A percentile compares a stretch with the other conserved stretches of the same genome.
phyloP scores from a whole-genome alignment of 2,329 filamentous ascomycete genomes.

The Paecilomyces niveus region DNA sequence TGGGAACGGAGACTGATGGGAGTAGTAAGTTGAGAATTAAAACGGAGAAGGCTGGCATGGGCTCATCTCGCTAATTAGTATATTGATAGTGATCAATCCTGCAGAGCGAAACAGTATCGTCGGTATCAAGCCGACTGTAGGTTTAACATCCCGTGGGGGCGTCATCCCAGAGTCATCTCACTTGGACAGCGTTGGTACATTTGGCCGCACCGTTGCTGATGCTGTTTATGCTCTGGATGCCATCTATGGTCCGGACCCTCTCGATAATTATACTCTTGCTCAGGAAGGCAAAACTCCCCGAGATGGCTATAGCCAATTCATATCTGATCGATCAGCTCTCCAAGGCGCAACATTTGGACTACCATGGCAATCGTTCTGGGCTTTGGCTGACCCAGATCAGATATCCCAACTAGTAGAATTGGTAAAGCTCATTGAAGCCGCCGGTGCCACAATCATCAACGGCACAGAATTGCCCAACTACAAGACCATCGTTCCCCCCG shows the following conservation, averaged over 20 bases:
- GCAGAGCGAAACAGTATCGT: slow-evolving; percentile 63
- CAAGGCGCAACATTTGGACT: slow-evolving; percentile 60
- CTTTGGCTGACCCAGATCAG: slow-evolving; percentile 51
- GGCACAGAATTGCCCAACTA: slow-evolving; percentile 61
- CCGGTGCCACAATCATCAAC: slow-evolving; percentile 63
- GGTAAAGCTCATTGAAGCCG: slow-evolving; percentile 48
- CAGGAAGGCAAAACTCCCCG: slow-evolving; percentile 50
- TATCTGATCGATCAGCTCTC: slow-evolving; percentile 49
- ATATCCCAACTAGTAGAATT: slow-evolving; percentile 45
- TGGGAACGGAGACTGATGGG: slow-evolving; percentile 70
- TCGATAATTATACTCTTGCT: slow-evolving; percentile 59
- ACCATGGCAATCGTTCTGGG: slow-evolving; percentile 67
- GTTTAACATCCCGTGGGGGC: slow-evolving; percentile 57
- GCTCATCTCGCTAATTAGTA: not conserved
- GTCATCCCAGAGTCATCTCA: slow-evolving; percentile 61
- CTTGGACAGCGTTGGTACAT: slow-evolving; percentile 62
- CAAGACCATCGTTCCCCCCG: slow-evolving; percentile 54
- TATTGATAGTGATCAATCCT: slow-evolving; percentile 55
- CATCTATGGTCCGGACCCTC: slow-evolving; percentile 57
- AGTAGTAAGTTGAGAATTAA: slow-evolving; percentile 34
- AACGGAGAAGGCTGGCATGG: not conserved
- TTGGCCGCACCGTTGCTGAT: slow-evolving; percentile 63
- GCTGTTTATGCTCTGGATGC: slow-evolving; percentile 59
- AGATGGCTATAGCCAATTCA: slow-evolving; percentile 51
- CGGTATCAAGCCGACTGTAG: slow-evolving; percentile 70